These are phyloP conservation scores for Globisporangium echinulatum DNA, from an alignment of 352 stramenopile species.

Conservation along the genomic window DNA sequence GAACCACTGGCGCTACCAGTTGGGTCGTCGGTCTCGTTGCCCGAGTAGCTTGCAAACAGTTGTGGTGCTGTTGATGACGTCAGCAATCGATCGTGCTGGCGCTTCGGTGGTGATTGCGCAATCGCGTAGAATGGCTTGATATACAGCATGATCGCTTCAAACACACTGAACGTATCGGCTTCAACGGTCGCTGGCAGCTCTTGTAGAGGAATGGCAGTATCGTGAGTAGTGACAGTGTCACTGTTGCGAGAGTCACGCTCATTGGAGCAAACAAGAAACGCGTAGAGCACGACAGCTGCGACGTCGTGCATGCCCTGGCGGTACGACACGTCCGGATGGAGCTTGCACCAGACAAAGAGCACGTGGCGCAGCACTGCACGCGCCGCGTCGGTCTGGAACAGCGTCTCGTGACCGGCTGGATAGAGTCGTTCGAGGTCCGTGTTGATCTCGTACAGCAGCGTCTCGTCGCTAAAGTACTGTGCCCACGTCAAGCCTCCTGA, in stretches of 20 bases:
- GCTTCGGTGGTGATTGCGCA: constrained; percentile 27
- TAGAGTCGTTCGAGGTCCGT: constrained; percentile 74
- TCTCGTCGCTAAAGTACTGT: constrained; percentile 68
- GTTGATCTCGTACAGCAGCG: constrained; percentile 74
- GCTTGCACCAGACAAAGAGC: constrained; percentile 79
- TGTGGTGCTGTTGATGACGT: background rate
- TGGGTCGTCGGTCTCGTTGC: constrained; percentile 12
- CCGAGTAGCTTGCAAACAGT: constrained; percentile 20
- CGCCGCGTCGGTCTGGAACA: constrained; percentile 70
- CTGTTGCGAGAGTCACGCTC: background rate
- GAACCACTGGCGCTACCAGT: constrained; percentile 7
- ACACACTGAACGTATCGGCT: constrained; percentile 64
- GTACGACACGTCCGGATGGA: constrained; percentile 78
- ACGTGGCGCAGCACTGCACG: constrained; percentile 62
- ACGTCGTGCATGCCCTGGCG: constrained; percentile 85
- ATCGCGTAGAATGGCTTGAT: constrained; percentile 76
- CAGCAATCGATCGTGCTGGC: background rate
- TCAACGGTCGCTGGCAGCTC: constrained; percentile 38
- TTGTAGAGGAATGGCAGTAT: background rate
- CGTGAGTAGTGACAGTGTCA: background rate
- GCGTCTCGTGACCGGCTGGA: constrained; percentile 59
- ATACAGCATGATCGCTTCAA: constrained; percentile 74
- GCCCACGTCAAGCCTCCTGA: constrained; percentile 22
- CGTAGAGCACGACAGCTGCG: constrained; percentile 68
- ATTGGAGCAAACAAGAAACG: constrained; percentile 26